Evolutionary conservation across 176 grass and related monocot species (phyloP), one percentile per base, ranked within the genome.

Genomic region (Eleusine indica): DNA sequence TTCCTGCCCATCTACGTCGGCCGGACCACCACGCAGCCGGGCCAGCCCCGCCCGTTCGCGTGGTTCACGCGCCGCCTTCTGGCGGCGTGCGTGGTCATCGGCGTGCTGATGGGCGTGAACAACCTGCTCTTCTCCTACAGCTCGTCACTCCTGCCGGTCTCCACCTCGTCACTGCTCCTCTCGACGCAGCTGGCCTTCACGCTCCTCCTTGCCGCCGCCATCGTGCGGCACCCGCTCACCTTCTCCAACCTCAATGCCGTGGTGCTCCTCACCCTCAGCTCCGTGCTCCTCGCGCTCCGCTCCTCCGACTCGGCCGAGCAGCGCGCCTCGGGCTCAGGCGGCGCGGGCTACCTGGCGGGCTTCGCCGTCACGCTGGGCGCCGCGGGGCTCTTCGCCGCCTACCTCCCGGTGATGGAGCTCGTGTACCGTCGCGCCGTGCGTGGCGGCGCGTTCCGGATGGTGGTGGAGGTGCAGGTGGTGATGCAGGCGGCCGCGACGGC

Each of bases 211-310:
- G 90, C 93, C 17, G 91, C 88, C 35, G 30, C 87, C 47, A 87
- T 99, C 88, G 97, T 99, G 82, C 87, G 85, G 58, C 93, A 93
- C 53, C 97, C 86, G 38, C 80, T 98, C 66, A 91, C 81, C 66
- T 99, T 99, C 71, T 78, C 89, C 74, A 96, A 99, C 74, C 70
- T 99, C 86, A 99, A 96, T 86, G 90, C 93, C 39, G 93, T 99
- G 40, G 77, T 99, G 48, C 90, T 94, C 68, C 89, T 99, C 43
- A 94, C 97, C 32, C 84, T 96, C 80, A 88, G 89, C 47, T 92
- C 97, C 68, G 75, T 99, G 71, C 87, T 94, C 9, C 85, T 97
- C n/a, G 89, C 89, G 28, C 76, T 94, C 64, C 86, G 89, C 12
- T 86, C 89, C 28, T 85, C 80, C 66, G 78, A 87, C 75, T 76